phyloP scores from a whole-genome alignment of 371 early-diverging fungal species.

The Smittium culicis region DNA sequence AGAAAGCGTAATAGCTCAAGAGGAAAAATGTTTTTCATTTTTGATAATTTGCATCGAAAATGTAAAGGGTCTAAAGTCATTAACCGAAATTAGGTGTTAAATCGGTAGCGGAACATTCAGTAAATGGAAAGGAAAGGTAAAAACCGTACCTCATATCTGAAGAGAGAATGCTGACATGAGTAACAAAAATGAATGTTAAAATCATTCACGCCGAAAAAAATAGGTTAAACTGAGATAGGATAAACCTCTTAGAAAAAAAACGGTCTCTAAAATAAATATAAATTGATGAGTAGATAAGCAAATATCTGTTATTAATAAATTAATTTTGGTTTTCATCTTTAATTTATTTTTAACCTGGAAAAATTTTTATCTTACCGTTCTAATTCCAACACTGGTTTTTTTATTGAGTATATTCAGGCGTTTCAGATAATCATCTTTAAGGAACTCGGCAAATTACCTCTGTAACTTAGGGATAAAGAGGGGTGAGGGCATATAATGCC shows the following conservation, averaged over 20 bases:
- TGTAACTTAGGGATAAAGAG: conserved; percentile 34
- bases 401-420: conserved; percentile 33
- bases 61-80: conserved; percentile 30
- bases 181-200: conserved; percentile 38
- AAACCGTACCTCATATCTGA: conserved; percentile 30
- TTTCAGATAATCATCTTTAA: conserved; percentile 44
- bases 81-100: conserved; percentile 31
- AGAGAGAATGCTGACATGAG: conserved; percentile 53
- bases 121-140: conserved; percentile 26
- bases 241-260: conserved; percentile 33
- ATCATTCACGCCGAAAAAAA: conserved; percentile 31
- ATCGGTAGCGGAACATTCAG: conserved; percentile 35
- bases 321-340: conserved; percentile 25
- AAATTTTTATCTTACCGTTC: conserved; percentile 38
- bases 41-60: conserved; percentile 26
- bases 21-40: conserved; percentile 14
- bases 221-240: conserved; percentile 36
- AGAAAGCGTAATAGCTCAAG: conserved; percentile 36
- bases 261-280: conserved; percentile 39
- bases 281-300: conserved; percentile 30
- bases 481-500: conserved; percentile 14
- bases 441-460: conserved; percentile 39
- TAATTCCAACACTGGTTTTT: conserved; percentile 46
- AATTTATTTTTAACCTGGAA: conserved; percentile 33
- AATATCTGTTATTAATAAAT: conserved; percentile 23